Conservation (phyloP, 805 yeast genomes). For the Candida vartiovaarae region DNA sequence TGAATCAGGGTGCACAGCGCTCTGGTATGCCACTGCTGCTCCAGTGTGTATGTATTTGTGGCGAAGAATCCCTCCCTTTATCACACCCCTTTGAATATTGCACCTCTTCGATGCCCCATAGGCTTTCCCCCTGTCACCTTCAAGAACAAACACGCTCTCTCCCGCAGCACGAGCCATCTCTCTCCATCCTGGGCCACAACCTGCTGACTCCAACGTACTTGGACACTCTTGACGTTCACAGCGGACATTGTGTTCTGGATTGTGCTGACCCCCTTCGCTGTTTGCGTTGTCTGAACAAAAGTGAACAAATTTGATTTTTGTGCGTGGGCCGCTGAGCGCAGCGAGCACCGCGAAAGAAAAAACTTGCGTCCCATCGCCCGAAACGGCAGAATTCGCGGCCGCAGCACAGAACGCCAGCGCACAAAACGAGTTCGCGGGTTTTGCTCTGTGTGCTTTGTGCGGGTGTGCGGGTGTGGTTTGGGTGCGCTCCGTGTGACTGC, state of each 20-base stretch:
- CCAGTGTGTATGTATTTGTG: no score
- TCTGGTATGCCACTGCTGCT: no score
- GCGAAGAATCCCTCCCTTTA: no score
- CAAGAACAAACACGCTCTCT: no score
- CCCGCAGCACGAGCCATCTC: neutral
- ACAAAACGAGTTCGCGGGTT: slow-evolving; percentile 1
- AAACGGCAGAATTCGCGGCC: slow-evolving; percentile 11
- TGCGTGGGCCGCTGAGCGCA: neutral
- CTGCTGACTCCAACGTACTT: slow-evolving; percentile 47
- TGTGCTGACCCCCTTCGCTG: slow-evolving; percentile 2
- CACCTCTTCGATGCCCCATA: no score
- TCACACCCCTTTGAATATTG: no score
- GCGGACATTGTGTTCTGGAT: slow-evolving; percentile 45
- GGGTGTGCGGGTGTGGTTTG: no score
- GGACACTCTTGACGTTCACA: slow-evolving; percentile 66
- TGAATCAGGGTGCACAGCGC: no score
- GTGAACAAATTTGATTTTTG: slow-evolving; percentile 22
- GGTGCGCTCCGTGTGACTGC: slow-evolving; percentile 10
- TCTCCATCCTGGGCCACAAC: neutral
- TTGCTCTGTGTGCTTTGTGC: no score
- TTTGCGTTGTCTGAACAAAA: slow-evolving; percentile 10
- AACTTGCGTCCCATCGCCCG: slow-evolving; percentile 9
- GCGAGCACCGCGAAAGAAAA: slow-evolving; percentile 5
- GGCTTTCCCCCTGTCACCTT: no score
- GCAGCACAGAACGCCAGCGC: neutral